Evolutionary conservation across 2,329 filamentous ascomycete genomes (phyloP), one percentile per base, ranked within the genome.

Genomic region (Monosporascus sp.): DNA sequence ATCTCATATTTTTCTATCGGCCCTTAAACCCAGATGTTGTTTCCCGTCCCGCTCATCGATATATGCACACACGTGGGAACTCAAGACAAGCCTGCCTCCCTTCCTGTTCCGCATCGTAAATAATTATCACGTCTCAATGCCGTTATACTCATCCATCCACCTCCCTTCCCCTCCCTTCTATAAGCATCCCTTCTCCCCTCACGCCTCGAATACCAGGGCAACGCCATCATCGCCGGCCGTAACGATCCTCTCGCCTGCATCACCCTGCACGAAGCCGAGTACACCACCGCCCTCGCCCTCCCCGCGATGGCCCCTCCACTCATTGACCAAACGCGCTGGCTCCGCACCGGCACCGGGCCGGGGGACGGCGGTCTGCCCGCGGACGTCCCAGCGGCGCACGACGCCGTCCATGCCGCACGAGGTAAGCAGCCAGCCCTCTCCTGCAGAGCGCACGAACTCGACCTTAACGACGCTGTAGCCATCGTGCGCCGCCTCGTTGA

Each of bases 371-470:
- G 43, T 17, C 22, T 46, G 43, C n/a, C 78, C 79, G n/a, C 79
- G 73, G 50, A 83, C 67, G 72, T 99, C 93, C 94, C 94, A 99
- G 55, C 92, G 78, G 64, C 90, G 80, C 20, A 99, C 83, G 0
- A 92, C 90, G 18, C 94, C 93, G 65, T 99, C 94, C 79, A 97
- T 90, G 8, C 94, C 94, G 61, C 87, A 92, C 58, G 85, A 90
- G 2, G 93, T 97, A 50, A 97, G 75, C 57, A 95, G 67, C 85
- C 83, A 93, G 54, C 72, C 80, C 51, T 69, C 62, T 66, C 76
- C 58, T 64, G 57, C 67, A 60, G 72, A 68, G 66, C 77, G 77
- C 54, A 96, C 82, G 65, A 96, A 99, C 55, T 97, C 90, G 5
- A 97, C 85, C 72, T 95, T 93, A 57, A 97, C 93, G 20, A 99